These are phyloP conservation scores for Penicillium sp. DNA, from an alignment of 2,329 filamentous ascomycete genomes.

Conservation along the genomic window DNA sequence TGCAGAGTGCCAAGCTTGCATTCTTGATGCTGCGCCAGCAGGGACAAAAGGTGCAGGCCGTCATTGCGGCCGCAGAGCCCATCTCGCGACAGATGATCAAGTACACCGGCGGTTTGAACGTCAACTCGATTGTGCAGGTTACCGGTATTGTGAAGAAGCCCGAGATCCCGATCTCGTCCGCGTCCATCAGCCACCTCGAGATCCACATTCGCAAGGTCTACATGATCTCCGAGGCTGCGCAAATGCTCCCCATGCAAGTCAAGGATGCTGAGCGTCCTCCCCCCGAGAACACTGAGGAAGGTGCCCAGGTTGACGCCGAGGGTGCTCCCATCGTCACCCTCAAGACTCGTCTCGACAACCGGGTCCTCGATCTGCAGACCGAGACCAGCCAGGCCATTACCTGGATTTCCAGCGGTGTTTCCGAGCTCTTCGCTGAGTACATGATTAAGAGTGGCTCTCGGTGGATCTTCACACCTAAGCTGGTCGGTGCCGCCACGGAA, in stretches of 20 bases:
- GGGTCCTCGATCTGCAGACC: slow-evolving; percentile 82
- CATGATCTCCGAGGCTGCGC: slow-evolving; percentile 58
- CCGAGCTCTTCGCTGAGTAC: slow-evolving; percentile 67
- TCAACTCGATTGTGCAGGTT: slow-evolving; percentile 74
- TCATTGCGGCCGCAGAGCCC: slow-evolving; percentile 55
- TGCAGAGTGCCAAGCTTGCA: slow-evolving; percentile 81
- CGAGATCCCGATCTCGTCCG: slow-evolving; percentile 78
- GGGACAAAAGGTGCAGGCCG: slow-evolving; percentile 72
- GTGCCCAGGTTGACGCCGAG: slow-evolving; percentile 43
- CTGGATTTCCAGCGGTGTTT: slow-evolving; percentile 57
- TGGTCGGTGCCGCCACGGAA: slow-evolving; percentile 84
- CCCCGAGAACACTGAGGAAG: slow-evolving; percentile 40
- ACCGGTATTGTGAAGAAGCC: slow-evolving; percentile 75
- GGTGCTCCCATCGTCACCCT: slow-evolving; percentile 65
- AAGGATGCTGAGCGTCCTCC: slow-evolving; percentile 46
- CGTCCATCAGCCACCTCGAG: slow-evolving; percentile 69
- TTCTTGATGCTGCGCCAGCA: slow-evolving; percentile 79
- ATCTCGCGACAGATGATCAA: slow-evolving; percentile 89
- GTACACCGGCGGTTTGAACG: slow-evolving; percentile 64
- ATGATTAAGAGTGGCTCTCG: slow-evolving; percentile 66
- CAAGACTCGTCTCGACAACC: slow-evolving; percentile 79
- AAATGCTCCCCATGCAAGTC: slow-evolving; percentile 53
- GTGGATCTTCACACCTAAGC: slow-evolving; percentile 78
- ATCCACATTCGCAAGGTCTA: slow-evolving; percentile 82
- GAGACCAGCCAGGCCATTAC: slow-evolving; percentile 87